A percentile compares a stretch with the other conserved stretches of the same genome.
These are phyloP conservation scores for Pythium pyrilobum DNA, from an alignment of 352 stramenopile genomes.

Conservation along the genomic window DNA sequence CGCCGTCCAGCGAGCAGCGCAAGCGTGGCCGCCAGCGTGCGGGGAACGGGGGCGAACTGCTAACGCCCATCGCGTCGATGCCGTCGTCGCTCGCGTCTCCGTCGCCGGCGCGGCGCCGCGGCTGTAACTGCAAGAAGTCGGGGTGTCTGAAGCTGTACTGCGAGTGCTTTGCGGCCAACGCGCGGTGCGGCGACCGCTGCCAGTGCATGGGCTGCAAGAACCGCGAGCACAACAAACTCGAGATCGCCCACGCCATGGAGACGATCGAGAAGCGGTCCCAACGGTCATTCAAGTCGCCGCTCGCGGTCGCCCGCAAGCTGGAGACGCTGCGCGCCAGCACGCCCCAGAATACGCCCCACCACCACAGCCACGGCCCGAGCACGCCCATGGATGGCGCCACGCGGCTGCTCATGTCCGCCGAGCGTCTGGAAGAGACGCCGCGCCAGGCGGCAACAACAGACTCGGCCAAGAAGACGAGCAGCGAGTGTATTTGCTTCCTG, in stretches of 20 bases:
- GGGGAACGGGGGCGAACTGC: not conserved
- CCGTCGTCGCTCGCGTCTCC: conserved; percentile 2
- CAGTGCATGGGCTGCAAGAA: conserved; percentile 80
- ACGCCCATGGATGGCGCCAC: conserved; percentile 18
- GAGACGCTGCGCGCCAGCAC: conserved; percentile 18
- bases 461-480: too few species aligned
- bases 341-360: not conserved
- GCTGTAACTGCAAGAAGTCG: conserved; percentile 96
- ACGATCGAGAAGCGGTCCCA: conserved; percentile 48
- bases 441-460: not conserved
- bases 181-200: conserved; percentile 53
- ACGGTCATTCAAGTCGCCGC: conserved; percentile 36
- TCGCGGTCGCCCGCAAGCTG: conserved; percentile 18
- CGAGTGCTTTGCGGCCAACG: conserved; percentile 63
- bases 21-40: conserved; percentile 6
- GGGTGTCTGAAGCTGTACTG: conserved; percentile 94
- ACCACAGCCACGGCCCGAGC: not conserved
- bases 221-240: conserved; percentile 44
- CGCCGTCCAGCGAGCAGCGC: conserved; percentile 5
- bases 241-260: conserved; percentile 53
- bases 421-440: conserved; percentile 14
- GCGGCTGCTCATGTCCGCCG: conserved; percentile 13
- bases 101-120: conserved; percentile 27
- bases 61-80: conserved; percentile 5
- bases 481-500: conserved; percentile 28